Base-by-base conservation (phyloP, 2,329 filamentous ascomycete genomes). In the Fusarium transvaalense region DNA sequence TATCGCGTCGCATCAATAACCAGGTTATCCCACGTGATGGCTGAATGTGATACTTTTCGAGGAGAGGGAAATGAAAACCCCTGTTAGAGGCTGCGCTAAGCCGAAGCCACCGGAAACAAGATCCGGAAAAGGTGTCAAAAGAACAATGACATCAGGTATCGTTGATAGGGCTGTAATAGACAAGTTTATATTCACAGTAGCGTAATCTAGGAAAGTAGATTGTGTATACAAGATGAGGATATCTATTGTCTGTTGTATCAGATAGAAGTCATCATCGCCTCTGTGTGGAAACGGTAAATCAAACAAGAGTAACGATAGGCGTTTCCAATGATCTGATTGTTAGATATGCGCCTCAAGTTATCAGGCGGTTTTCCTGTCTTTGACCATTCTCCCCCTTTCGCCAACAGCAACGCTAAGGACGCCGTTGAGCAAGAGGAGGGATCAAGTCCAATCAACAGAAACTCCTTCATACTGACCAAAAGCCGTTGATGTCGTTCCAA, bases 401-500 rank as follows among this genome's bases (percentile, higher is more conserved):
- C 42, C 27, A 21, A 31, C 13, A 15, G 27, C 7, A 37, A 12
- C 23, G 47, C 47, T 37, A 19, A 31, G 14, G 23, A 21, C 31
- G 27, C 21, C 19, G 4, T n/a, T 29, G 34, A 21, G 14, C 17
- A 10, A 48, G 17, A 21, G 7, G 8, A 8, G 12, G 23, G 19
- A 31, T 21, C 2, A 9, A 9, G 31, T 17, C 23, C 31, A 48
- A 10, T 10, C 8, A 48, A 19, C 1, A 13, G 42, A 23, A 27
- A 21, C 6, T n/a, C 10, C 5, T 9, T 19, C 17, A 37, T 1
- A 14, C 9, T 19, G 23, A 23, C 4, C 25, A 6, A 5, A 38
- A 65, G 50, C 41, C 37, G 65, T 66, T 62, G 50, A 62, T 62
- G 61, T 53, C n/a, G 43, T 47, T 57, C 35, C 43, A 62, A 45